Evolutionary conservation across 768 basidiomycete species (phyloP).

Genomic region (Lenzites betulinus): DNA sequence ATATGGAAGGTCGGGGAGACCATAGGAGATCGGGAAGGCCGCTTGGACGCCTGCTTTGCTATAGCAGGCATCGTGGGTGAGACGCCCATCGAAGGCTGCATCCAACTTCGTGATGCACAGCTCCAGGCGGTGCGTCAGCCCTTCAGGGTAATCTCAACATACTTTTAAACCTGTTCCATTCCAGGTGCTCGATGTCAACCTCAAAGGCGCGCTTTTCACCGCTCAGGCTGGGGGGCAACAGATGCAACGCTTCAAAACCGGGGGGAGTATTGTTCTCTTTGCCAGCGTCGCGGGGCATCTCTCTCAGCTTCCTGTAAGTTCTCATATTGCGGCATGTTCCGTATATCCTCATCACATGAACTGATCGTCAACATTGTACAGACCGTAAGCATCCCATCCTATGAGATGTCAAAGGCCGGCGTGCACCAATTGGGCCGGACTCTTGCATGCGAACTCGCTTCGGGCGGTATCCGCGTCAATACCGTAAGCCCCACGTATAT

Average conservation of each 20-base stretch:
- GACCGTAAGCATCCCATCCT: constrained; percentile 42
- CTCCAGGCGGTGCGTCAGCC: too few relatives aligned
- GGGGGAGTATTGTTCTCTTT: constrained; percentile 43
- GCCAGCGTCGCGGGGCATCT: constrained; percentile 42
- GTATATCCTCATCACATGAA: too few relatives aligned
- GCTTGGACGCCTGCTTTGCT: constrained; percentile 69
- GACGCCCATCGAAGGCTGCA: too few relatives aligned
- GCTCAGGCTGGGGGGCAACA: constrained; percentile 39
- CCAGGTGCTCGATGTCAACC: too few relatives aligned
- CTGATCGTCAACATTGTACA: too few relatives aligned
- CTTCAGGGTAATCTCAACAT: constrained; percentile 38
- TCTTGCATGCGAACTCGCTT: constrained; percentile 78
- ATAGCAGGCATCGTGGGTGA: constrained; percentile 80
- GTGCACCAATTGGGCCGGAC: constrained; percentile 78
- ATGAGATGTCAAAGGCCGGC: constrained; percentile 74
- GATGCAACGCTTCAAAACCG: constrained; percentile 35
- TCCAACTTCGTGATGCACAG: too few relatives aligned
- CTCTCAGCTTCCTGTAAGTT: background rate
- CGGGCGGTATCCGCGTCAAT: constrained; percentile 67
- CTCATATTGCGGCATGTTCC: too few relatives aligned
- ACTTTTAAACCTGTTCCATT: too few relatives aligned
- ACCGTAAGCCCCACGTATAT: constrained; percentile 75
- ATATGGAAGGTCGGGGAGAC: constrained; percentile 54
- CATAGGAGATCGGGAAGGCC: too few relatives aligned
- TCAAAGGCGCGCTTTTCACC: constrained; percentile 36